Conservation (phyloP, 345 rosid genomes). For the Salix exigua region DNA sequence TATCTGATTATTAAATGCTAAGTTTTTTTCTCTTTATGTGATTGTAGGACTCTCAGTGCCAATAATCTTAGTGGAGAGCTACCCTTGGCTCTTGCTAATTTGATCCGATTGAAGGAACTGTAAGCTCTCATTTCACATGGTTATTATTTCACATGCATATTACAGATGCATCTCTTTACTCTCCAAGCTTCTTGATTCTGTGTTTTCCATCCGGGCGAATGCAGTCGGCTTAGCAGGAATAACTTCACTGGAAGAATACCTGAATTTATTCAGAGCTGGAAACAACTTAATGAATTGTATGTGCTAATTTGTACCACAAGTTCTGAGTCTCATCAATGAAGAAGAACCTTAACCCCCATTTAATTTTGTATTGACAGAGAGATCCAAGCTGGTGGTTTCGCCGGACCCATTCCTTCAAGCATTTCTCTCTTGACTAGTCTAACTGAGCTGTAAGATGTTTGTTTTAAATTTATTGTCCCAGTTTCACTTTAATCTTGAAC, state of each 20-base stretch:
- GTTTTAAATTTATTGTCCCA: background rate
- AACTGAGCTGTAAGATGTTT: conserved; percentile 9
- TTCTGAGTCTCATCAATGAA: background rate
- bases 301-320: background rate
- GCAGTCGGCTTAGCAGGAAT: conserved; percentile 17
- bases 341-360: background rate
- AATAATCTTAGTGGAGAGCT: conserved; percentile 19
- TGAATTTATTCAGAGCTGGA: conserved; percentile 8
- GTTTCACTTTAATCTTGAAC: background rate
- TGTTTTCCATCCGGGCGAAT: background rate
- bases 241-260: conserved; percentile 16
- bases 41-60: conserved; percentile 14
- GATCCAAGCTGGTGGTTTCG: conserved; percentile 19
- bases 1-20: too few relatives aligned
- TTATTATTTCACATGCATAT: too few relatives aligned
- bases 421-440: conserved; percentile 5
- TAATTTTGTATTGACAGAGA: conserved; percentile 2
- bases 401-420: conserved; percentile 16
- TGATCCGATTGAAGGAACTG: too few relatives aligned
- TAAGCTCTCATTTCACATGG: too few relatives aligned
- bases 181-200: background rate
- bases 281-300: background rate
- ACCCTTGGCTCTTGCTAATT: background rate
- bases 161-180: too few relatives aligned
- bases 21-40: background rate